Evolutionary conservation across 2,329 filamentous ascomycete genomes (phyloP).

Genomic region (Cercospora nicotianae): DNA sequence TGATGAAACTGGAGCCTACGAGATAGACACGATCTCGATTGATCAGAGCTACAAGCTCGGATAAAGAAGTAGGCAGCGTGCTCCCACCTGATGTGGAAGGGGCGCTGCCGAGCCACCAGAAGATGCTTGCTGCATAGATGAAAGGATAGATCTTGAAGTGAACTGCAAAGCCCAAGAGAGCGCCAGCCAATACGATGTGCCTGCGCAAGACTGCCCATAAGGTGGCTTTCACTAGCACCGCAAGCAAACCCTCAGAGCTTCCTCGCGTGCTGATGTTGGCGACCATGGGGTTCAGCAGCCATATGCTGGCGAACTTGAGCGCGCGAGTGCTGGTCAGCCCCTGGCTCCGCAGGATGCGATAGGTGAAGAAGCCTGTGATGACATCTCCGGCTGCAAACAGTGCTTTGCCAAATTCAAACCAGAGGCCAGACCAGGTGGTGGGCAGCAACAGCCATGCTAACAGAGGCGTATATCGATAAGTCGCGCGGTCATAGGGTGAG

Average conservation of each 20-base stretch:
- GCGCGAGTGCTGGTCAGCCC: conserved; percentile 53
- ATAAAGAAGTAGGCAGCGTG: conserved; percentile 20
- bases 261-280: conserved; percentile 93
- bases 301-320: conserved; percentile 77
- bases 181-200: conserved; percentile 65
- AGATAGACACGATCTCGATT: conserved; percentile 55
- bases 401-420: conserved; percentile 83
- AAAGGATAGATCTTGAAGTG: conserved; percentile 99
- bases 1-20: conserved; percentile 64
- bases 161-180: conserved; percentile 77
- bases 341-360: conserved; percentile 54
- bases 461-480: conserved; percentile 94
- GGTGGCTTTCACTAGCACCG: conserved; percentile 77
- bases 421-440: conserved; percentile 62
- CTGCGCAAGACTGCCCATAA: conserved; percentile 75
- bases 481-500: conserved; percentile 85
- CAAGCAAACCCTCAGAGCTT: conserved; percentile 87
- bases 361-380: conserved; percentile 77
- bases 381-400: conserved; percentile 84
- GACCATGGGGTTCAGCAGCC: conserved; percentile 97
- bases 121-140: conserved; percentile 80
- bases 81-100: neutral
- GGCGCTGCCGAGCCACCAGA: conserved; percentile 72
- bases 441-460: conserved; percentile 89
- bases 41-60: conserved; percentile 20